A percentile compares a stretch with the other conserved stretches of the same genome.
phyloP scores from a whole-genome alignment of 2,329 filamentous ascomycete species.

The Penicillium paneum region DNA sequence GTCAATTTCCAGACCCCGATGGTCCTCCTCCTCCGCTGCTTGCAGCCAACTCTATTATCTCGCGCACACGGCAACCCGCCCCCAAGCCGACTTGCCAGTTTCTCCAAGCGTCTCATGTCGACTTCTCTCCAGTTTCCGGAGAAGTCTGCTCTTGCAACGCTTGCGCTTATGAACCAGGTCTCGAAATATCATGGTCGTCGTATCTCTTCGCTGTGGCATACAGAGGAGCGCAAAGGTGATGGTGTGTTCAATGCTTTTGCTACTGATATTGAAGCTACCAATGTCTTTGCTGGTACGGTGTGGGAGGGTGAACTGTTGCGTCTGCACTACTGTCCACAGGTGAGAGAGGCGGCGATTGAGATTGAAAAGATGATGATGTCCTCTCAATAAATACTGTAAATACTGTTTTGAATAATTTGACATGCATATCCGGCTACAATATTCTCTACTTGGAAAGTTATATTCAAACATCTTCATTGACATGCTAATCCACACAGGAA shows the following conservation, averaged over 20 bases:
- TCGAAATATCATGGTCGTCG: conserved; percentile 78
- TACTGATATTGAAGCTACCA: conserved; percentile 75
- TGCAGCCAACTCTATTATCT: conserved; percentile 79
- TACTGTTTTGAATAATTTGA: conserved; percentile 10
- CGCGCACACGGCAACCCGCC: conserved; percentile 71
- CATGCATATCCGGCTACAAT: conserved; percentile 7
- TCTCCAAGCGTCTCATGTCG: conserved; percentile 85
- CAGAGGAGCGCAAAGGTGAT: conserved; percentile 88
- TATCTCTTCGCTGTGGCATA: conserved; percentile 84
- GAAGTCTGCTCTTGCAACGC: conserved; percentile 76
- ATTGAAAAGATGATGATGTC: conserved; percentile 63
- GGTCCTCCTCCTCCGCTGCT: conserved; percentile 81
- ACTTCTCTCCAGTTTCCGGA: conserved; percentile 82
- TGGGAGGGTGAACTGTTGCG: conserved; percentile 91
- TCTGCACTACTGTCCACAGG: conserved; percentile 80
- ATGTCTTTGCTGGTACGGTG: conserved; percentile 83
- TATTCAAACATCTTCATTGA: conserved; percentile 1
- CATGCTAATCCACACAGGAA: neutral
- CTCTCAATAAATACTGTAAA: conserved; percentile 26
- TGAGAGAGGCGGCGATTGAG: conserved; percentile 69
- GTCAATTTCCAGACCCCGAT: conserved; percentile 95
- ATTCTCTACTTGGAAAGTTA: neutral
- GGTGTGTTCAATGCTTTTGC: conserved; percentile 75
- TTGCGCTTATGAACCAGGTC: conserved; percentile 74
- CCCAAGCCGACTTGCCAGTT: conserved; percentile 81